Conservation (phyloP, 1,284 basidiomycete genomes). For the Takashimella tepidaria region DNA sequence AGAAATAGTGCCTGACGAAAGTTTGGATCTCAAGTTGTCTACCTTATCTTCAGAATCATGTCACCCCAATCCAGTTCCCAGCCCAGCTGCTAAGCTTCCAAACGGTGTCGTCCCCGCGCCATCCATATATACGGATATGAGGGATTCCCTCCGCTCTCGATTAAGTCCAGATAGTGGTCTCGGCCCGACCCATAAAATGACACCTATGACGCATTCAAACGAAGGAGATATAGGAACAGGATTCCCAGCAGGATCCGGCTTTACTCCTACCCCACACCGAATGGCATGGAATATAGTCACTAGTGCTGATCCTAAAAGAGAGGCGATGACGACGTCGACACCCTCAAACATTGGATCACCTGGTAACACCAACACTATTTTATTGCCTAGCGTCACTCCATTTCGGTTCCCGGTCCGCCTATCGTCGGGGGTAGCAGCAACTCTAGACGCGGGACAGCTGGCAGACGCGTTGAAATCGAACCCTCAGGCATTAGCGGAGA, state of each 20-base stretch:
- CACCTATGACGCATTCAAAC: neutral
- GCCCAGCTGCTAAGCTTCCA: too few relatives aligned
- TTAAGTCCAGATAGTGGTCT: neutral
- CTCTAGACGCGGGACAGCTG: neutral
- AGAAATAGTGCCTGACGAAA: too few relatives aligned
- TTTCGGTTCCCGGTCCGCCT: neutral
- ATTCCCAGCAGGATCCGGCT: neutral
- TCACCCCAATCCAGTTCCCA: too few relatives aligned
- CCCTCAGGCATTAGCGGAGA: neutral
- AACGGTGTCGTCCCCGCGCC: too few relatives aligned
- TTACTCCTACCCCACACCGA: conserved; percentile 7
- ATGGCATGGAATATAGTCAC: conserved; percentile 7
- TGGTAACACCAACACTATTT: too few relatives aligned
- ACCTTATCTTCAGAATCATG: too few relatives aligned
- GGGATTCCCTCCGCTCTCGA: neutral
- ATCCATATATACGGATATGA: too few relatives aligned
- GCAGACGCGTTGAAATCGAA: neutral
- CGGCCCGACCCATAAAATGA: neutral
- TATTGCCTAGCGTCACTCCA: too few relatives aligned
- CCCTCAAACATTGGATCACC: neutral
- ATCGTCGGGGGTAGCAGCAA: neutral
- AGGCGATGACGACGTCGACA: neutral
- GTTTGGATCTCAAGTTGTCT: too few relatives aligned
- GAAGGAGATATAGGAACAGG: neutral
- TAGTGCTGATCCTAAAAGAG: neutral